A percentile compares a stretch with the other conserved stretches of the same genome.
These are phyloP conservation scores for Yamadazyma oceani DNA, from an alignment of 1,139 yeast genomes.

Conservation along the genomic window DNA sequence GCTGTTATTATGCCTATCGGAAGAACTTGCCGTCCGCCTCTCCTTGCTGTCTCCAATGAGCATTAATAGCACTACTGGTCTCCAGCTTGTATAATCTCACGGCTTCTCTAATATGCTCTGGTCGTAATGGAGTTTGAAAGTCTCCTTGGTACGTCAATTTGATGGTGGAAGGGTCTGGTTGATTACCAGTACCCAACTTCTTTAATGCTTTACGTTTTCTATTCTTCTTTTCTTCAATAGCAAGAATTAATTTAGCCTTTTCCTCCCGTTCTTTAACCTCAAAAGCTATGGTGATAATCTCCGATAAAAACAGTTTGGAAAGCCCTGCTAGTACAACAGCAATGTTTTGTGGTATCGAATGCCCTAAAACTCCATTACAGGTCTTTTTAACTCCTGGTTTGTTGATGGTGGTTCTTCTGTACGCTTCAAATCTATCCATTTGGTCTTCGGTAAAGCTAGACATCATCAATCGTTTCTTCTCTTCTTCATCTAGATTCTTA, in stretches of 20 bases:
- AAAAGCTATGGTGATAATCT: constrained; percentile 78
- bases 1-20: no score
- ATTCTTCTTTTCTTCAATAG: constrained; percentile 37
- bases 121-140: constrained; percentile 61
- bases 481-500: constrained; percentile 39
- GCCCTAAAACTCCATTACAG: constrained; percentile 78
- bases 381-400: constrained; percentile 78
- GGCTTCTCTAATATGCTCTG: constrained; percentile 87
- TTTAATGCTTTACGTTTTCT: constrained; percentile 30
- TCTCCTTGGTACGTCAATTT: constrained; percentile 42
- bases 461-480: constrained; percentile 63
- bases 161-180: constrained; percentile 26
- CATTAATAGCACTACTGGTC: constrained; percentile 61
- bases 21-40: constrained; percentile 69
- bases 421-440: constrained; percentile 84
- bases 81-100: constrained; percentile 75
- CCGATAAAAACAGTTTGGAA: constrained; percentile 86
- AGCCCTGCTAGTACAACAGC: constrained; percentile 85
- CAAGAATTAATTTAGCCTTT: constrained; percentile 41
- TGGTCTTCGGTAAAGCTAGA: constrained; percentile 79
- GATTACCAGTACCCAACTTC: constrained; percentile 30
- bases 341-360: constrained; percentile 78
- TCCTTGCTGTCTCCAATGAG: constrained; percentile 73
- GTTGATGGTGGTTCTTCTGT: constrained; percentile 78
- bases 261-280: constrained; percentile 60